Evolutionary conservation across 805 yeast genomes (phyloP).

Genomic region (Jamesozyma piceae): DNA sequence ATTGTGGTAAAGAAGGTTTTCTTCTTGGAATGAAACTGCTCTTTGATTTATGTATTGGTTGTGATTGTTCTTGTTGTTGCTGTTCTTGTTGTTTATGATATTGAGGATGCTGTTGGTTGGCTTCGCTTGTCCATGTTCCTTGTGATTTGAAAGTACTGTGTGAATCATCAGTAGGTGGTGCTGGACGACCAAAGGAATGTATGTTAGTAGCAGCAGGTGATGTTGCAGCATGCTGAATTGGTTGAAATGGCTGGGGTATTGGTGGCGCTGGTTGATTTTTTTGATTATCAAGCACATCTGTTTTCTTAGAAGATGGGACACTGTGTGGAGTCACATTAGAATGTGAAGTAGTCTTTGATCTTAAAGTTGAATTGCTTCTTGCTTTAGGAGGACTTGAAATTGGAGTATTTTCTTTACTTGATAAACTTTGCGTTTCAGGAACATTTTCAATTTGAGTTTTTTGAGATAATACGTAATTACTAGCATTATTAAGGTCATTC

Average conservation of each 20-base stretch:
- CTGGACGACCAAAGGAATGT: not conserved
- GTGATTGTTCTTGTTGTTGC: not conserved
- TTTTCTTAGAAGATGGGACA: not conserved
- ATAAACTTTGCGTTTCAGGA: conserved; percentile 25
- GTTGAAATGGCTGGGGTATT: not conserved
- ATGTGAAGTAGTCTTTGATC: not conserved
- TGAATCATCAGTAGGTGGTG: not conserved
- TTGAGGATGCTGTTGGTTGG: conserved; percentile 2
- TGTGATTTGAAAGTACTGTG: not conserved
- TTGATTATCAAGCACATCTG: no score
- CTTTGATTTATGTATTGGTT: conserved; percentile 2
- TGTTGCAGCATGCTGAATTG: not conserved
- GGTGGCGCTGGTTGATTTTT: not conserved
- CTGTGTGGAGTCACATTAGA: no score
- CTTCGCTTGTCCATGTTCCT: not conserved
- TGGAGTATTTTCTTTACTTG: conserved; percentile 23
- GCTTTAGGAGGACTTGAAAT: conserved; percentile 16
- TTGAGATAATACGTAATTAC: conserved; percentile 8
- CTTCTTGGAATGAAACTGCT: conserved; percentile 17
- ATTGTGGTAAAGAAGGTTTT: conserved; percentile 26
- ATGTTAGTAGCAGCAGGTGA: not conserved
- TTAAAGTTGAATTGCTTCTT: not conserved
- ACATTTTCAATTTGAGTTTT: conserved; percentile 20
- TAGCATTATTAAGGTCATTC: not conserved
- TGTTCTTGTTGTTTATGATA: not conserved